These are phyloP conservation scores for Lolium perenne DNA, from an alignment of 176 grass and related monocot genomes.

Conservation along the genomic window DNA sequence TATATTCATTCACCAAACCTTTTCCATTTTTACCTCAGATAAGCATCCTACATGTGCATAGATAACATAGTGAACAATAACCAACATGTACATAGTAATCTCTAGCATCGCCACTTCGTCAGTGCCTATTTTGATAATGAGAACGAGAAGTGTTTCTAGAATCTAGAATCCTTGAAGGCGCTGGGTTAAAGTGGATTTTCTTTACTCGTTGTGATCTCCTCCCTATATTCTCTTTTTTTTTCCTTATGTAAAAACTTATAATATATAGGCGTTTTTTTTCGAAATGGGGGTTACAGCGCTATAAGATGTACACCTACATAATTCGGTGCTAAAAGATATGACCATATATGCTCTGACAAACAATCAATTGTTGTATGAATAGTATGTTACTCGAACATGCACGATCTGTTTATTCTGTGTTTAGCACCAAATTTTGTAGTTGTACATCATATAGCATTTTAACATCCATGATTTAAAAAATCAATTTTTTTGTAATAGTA, in stretches of 20 bases:
- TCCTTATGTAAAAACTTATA: neutral
- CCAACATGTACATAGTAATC: neutral
- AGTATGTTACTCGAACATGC: neutral
- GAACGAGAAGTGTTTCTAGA: neutral
- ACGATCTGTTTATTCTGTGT: neutral
- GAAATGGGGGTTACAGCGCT: neutral
- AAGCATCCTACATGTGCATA: neutral
- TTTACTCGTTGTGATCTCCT: neutral
- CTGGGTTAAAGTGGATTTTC: neutral
- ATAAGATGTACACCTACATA: conserved; percentile 5
- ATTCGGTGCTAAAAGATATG: neutral
- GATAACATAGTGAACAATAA: neutral
- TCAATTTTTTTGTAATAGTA: neutral
- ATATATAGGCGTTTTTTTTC: neutral
- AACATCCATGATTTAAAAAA: neutral
- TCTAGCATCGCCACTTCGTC: neutral
- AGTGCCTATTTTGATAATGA: neutral
- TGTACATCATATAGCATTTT: conserved; percentile 1
- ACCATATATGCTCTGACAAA: neutral
- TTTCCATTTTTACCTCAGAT: conserved; percentile 10
- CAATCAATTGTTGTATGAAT: neutral
- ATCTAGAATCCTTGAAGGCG: neutral
- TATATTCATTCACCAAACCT: neutral
- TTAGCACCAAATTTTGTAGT: neutral
- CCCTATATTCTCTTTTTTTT: neutral